Evolutionary conservation across 768 basidiomycete species (phyloP).

Genomic region (Pleurotus giganteus): DNA sequence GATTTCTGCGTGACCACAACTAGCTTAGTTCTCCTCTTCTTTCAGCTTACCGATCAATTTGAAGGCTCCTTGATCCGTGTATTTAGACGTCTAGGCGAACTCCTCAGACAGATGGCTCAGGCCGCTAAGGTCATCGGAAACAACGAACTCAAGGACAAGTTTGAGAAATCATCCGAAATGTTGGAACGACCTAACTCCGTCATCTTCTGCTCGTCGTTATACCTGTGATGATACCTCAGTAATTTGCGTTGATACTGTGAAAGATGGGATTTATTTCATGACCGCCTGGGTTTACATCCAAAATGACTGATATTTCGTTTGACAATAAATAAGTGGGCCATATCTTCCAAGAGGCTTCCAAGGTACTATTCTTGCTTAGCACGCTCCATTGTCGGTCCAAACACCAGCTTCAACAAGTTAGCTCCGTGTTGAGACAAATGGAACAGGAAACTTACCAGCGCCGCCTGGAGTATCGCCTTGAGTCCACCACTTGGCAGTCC

Average conservation of each 20-base stretch:
- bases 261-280: no score
- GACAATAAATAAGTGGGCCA: not conserved
- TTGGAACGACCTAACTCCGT: slow-evolving; percentile 93
- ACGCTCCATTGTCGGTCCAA: slow-evolving; percentile 50
- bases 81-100: slow-evolving; percentile 90
- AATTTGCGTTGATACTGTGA: not conserved
- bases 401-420: slow-evolving; percentile 39
- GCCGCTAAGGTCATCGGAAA: slow-evolving; percentile 98
- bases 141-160: slow-evolving; percentile 88
- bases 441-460: slow-evolving; percentile 32
- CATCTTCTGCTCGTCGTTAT: slow-evolving; percentile 86
- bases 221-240: slow-evolving; percentile 48
- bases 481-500: slow-evolving; percentile 67
- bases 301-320: no score
- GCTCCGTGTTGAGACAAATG: not conserved
- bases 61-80: slow-evolving; percentile 97
- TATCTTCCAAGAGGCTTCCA: not conserved
- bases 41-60: slow-evolving; percentile 92
- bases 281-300: not conserved
- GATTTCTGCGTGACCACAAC: not conserved
- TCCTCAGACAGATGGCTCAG: slow-evolving; percentile 93
- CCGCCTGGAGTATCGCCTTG: slow-evolving; percentile 55
- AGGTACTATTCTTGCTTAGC: slow-evolving; percentile 23
- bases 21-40: slow-evolving; percentile 1
- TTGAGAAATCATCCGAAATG: slow-evolving; percentile 89